Conservation (phyloP, 2,329 filamentous ascomycete species). For the Pyrenochaeta sp. region DNA sequence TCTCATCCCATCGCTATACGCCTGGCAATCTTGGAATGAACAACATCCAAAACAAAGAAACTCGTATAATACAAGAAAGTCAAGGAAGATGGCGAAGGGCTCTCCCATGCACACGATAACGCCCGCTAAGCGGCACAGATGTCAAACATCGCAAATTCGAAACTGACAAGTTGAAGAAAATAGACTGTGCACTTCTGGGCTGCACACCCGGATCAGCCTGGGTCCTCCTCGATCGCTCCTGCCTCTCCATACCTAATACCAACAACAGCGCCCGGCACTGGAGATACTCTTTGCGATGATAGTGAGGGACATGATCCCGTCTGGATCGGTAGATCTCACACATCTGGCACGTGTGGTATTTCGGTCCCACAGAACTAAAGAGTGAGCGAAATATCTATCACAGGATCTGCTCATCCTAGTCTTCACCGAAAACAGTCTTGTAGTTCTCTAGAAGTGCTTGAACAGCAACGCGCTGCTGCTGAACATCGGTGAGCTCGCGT, state of each 20-base stretch:
- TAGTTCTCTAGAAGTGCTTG: slow-evolving; percentile 94
- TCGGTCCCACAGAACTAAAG: background rate
- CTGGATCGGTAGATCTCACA: background rate
- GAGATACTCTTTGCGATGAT: background rate
- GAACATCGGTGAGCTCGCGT: slow-evolving; percentile 95
- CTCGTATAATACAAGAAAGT: slow-evolving; percentile 21
- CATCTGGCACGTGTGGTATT: no score
- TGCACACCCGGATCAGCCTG: background rate
- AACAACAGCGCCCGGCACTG: background rate
- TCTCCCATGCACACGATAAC: slow-evolving; percentile 2
- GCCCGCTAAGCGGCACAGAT: slow-evolving; percentile 14
- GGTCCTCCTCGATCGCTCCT: background rate
- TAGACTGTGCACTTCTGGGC: background rate
- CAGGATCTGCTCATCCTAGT: slow-evolving; percentile 23
- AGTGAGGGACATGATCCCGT: background rate
- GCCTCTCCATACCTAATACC: background rate
- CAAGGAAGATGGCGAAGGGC: slow-evolving; percentile 2
- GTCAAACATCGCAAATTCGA: slow-evolving; percentile 8
- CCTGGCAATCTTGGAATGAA: slow-evolving; percentile 21
- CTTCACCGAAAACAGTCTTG: slow-evolving; percentile 73
- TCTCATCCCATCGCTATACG: slow-evolving; percentile 14
- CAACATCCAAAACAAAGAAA: slow-evolving; percentile 15
- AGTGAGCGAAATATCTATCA: background rate
- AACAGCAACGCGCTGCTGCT: slow-evolving; percentile 88
- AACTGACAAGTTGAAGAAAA: background rate